Conservation (phyloP, 1,284 basidiomycete genomes). For the Ceratobasidium sp. region DNA sequence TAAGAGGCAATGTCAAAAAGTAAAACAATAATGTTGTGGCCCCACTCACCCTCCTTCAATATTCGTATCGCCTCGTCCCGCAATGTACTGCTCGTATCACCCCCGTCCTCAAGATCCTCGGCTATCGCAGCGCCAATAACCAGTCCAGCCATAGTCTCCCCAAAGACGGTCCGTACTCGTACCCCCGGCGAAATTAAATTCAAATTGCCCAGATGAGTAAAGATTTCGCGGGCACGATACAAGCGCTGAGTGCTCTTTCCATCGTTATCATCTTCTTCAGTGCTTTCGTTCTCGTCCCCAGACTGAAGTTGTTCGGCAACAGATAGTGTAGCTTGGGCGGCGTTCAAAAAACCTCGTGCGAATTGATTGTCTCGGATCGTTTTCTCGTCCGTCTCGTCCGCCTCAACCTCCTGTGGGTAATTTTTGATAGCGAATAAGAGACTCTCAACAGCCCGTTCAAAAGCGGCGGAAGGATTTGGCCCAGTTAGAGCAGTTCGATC, state of each 20-base stretch:
- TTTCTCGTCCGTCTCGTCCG: background rate
- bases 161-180: constrained; percentile 6
- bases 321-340: constrained; percentile 1
- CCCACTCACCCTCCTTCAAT: constrained; percentile 9
- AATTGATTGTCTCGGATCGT: background rate
- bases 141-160: background rate
- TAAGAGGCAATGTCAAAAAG: too few relatives aligned
- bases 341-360: constrained; percentile 1
- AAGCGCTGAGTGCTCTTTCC: background rate
- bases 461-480: background rate
- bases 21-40: too few relatives aligned
- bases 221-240: background rate
- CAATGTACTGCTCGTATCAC: background rate
- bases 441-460: background rate
- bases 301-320: constrained; percentile 1
- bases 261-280: background rate
- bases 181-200: background rate
- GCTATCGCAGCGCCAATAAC: constrained; percentile 17
- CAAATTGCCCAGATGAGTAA: background rate
- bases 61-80: background rate
- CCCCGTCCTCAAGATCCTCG: constrained; percentile 11
- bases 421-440: constrained; percentile 9
- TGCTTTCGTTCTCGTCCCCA: background rate
- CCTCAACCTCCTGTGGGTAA: background rate
- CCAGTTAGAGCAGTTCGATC: background rate